Evolutionary conservation across 164 flowering plant genomes (phyloP).

Genomic region (Stephania cephalantha): DNA sequence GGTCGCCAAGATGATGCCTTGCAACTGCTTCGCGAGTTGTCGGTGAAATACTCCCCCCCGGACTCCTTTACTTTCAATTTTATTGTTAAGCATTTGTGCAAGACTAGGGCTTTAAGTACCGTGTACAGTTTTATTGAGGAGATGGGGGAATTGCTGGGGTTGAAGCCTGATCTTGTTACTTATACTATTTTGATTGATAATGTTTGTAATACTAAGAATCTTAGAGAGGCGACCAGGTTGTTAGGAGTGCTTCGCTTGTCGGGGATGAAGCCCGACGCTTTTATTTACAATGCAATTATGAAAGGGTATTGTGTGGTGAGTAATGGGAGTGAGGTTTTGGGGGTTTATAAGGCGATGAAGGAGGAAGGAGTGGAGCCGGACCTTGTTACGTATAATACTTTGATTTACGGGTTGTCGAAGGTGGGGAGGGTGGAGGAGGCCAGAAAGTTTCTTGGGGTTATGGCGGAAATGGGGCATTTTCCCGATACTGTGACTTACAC

Average conservation of each 20-base stretch:
- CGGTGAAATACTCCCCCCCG: conserved; percentile 34
- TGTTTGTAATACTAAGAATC: conserved; percentile 69
- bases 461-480: conserved; percentile 64
- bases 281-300: conserved; percentile 85
- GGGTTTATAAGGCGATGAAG: conserved; percentile 69
- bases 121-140: conserved; percentile 58
- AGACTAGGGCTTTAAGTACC: conserved; percentile 37
- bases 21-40: conserved; percentile 49
- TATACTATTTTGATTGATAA: conserved; percentile 82
- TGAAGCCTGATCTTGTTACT: conserved; percentile 71
- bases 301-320: conserved; percentile 70
- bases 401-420: conserved; percentile 82
- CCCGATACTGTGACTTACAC: conserved; percentile 85
- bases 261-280: conserved; percentile 84
- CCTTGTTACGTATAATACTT: conserved; percentile 71
- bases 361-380: conserved; percentile 81
- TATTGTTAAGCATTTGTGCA: conserved; percentile 57
- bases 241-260: conserved; percentile 38
- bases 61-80: conserved; percentile 71
- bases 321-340: conserved; percentile 53
- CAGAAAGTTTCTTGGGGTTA: conserved; percentile 47
- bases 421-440: conserved; percentile 68
- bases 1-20: conserved; percentile 49
- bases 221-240: conserved; percentile 65
- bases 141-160: conserved; percentile 26